Percentiles rank a stretch among this genome's conserved stretches.
These are phyloP conservation scores for Salvia miltiorrhiza DNA, from an alignment of 257 asterid genomes.

Conservation along the genomic window DNA sequence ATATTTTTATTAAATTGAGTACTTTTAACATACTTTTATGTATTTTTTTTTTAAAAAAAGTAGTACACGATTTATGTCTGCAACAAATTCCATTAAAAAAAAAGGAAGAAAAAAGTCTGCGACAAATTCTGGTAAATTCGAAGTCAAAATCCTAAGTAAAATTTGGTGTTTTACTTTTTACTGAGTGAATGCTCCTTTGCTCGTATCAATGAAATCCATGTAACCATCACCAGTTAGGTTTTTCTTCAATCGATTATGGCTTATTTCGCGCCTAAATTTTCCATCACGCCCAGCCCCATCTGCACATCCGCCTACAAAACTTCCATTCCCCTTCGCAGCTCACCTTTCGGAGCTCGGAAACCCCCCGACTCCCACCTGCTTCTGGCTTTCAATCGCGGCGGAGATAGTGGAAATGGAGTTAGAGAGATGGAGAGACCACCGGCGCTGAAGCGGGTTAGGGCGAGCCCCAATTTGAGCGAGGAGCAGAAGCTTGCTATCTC, in stretches of 20 bases:
- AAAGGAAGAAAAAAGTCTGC: too few relatives aligned
- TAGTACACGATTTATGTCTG: too few relatives aligned
- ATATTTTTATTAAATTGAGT: too few relatives aligned
- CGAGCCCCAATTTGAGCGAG: slow-evolving; percentile 38
- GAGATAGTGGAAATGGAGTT: slow-evolving; percentile 27
- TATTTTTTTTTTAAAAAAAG: too few relatives aligned
- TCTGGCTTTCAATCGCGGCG: slow-evolving; percentile 15
- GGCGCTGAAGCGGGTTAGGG: slow-evolving; percentile 46
- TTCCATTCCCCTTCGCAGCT: neutral
- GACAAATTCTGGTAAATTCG: neutral
- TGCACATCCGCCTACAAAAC: neutral
- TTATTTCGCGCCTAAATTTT: slow-evolving; percentile 21
- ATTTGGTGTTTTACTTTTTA: neutral
- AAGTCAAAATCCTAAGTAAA: neutral
- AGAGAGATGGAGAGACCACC: slow-evolving; percentile 30
- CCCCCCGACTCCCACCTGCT: slow-evolving; percentile 10
- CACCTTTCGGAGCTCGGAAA: slow-evolving; percentile 15
- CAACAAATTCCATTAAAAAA: too few relatives aligned
- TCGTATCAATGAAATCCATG: neutral
- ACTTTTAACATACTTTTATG: too few relatives aligned
- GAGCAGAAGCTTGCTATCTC: slow-evolving; percentile 54
- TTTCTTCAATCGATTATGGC: slow-evolving; percentile 18
- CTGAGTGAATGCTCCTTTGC: neutral
- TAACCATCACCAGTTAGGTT: neutral
- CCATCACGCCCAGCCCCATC: slow-evolving; percentile 21